Evolutionary conservation across 352 stramenopile species (phyloP), one percentile per base, ranked within the genome.

Genomic region (Globisporangium rhizosaccharum): DNA sequence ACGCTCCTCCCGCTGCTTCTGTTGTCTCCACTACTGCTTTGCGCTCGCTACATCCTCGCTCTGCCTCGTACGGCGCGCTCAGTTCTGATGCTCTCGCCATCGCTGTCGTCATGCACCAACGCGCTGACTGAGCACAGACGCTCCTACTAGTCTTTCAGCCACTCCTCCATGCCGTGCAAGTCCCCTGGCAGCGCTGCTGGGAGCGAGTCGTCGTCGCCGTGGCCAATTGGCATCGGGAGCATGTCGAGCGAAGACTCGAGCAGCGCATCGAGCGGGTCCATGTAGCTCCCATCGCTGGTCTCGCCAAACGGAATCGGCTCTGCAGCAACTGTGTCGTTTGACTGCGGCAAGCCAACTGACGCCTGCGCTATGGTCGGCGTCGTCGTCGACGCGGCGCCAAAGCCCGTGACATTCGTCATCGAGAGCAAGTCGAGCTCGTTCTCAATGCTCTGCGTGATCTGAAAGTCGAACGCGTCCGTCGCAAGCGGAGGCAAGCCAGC

Each of bases 391-490:
- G 18, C 9, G 3, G 9, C 18, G 44, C 44, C 20, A 49, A 49
- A 49, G 17, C 17, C n/a, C 6, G 53, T 70, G 30, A 92, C 88
- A 58, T 73, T 89, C 46, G 70, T 63, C 78, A 90, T 88, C 51
- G 77, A 88, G 41, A 92, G 65, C 66, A 90, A 41, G 54, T 92
- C 80, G 51, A 92, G 62, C 48, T 88, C 81, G 66, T 89, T 87
- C 53, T 90, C 76, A 46, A 92, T 89, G 56, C 81, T 87, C 52
- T 92, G 73, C 39, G 83, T 90, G 48, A 92, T 74, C 57, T 87
- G 68, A 58, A 90, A 87, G 55, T 92, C 81, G 30, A 90, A 90
- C 2, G 67, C 75, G 20, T 86, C 69, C 0, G 71, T 82, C 6
- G 75, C 87, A 3, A 88, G 70, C 26, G 80, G 76, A 18, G 76